Percentiles rank a stretch among this genome's conserved stretches.
Conservation (phyloP, 345 rosid species). For the Eucalyptus cloeziana region DNA sequence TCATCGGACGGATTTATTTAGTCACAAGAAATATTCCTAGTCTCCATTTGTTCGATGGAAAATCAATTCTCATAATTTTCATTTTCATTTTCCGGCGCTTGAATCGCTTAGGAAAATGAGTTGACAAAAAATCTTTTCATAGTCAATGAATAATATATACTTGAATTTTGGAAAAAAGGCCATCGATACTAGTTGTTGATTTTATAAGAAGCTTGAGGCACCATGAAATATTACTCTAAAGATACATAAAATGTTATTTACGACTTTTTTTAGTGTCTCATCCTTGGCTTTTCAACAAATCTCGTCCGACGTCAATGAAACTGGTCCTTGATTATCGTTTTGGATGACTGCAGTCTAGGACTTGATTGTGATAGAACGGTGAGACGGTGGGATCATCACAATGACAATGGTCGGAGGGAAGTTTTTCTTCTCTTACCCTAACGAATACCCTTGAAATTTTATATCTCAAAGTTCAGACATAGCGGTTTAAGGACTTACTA, state of each 20-base stretch:
- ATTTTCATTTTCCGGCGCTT: fast-evolving
- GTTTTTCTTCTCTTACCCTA: not conserved
- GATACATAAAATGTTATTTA: not conserved
- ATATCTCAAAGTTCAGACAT: not conserved
- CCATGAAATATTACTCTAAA: not conserved
- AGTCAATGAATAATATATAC: too few relatives aligned
- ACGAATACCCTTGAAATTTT: not conserved
- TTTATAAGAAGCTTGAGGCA: not conserved
- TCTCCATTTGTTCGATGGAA: not conserved
- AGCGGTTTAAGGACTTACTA: not conserved
- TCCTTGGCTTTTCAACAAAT: not conserved
- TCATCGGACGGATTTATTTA: not conserved
- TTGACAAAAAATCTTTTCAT: not conserved
- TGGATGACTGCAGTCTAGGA: not conserved
- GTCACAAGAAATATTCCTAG: not conserved
- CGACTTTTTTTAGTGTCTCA: not conserved
- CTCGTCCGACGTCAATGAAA: not conserved
- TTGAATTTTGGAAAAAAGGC: not conserved
- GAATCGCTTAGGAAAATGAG: not conserved
- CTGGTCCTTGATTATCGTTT: not conserved
- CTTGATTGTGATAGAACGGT: not conserved
- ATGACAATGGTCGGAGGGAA: not conserved
- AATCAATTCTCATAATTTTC: not conserved
- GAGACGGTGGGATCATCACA: not conserved
- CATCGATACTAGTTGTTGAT: not conserved